Conservation (phyloP, 2,329 filamentous ascomycete genomes). For the Epichloe elymi region DNA sequence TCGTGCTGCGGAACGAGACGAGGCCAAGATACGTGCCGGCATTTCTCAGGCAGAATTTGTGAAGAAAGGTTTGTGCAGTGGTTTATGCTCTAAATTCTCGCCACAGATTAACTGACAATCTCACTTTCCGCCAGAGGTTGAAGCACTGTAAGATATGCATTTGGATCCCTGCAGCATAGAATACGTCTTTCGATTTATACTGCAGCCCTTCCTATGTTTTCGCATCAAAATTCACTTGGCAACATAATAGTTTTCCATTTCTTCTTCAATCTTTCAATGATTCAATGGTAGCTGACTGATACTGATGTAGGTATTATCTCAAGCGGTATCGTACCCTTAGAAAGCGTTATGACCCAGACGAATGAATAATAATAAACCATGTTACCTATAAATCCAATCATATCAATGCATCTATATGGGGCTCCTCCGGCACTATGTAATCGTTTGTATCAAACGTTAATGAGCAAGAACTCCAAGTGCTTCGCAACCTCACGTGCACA, state of each 20-base stretch:
- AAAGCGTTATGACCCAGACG: conserved; percentile 55
- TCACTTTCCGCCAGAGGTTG: conserved; percentile 52
- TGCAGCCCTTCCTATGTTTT: too few relatives aligned
- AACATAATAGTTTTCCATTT: neutral
- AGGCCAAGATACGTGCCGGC: conserved; percentile 60
- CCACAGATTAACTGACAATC: neutral
- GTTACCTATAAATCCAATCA: neutral
- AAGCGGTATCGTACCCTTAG: conserved; percentile 80
- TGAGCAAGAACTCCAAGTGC: neutral
- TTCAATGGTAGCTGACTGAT: conserved; percentile 1
- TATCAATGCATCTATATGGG: neutral
- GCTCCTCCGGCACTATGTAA: neutral
- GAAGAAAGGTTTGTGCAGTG: conserved; percentile 57
- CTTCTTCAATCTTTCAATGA: neutral
- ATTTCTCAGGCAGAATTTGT: conserved; percentile 76
- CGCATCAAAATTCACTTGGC: neutral
- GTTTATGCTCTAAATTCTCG: neutral
- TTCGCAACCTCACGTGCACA: conserved; percentile 1
- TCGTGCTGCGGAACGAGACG: conserved; percentile 56
- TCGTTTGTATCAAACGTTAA: neutral
- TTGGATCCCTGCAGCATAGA: neutral
- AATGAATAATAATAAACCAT: conserved; percentile 9
- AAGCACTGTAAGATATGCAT: conserved; percentile 60
- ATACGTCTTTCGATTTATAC: neutral
- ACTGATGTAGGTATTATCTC: conserved; percentile 60